These are phyloP conservation scores for Adansonia madagascariensis DNA, from an alignment of 441 rosid species.

Conservation along the genomic window DNA sequence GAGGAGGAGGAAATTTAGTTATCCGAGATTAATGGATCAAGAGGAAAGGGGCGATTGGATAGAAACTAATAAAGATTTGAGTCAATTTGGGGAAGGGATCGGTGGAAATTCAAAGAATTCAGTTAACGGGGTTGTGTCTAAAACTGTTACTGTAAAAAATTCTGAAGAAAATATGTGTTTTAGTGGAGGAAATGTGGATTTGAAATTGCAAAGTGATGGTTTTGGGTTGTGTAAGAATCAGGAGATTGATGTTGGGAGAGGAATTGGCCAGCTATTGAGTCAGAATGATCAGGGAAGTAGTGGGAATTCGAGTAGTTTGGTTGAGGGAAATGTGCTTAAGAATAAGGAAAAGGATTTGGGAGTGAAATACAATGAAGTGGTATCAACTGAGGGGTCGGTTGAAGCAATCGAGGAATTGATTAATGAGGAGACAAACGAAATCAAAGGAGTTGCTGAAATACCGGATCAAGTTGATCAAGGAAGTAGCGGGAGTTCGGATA, in stretches of 20 bases:
- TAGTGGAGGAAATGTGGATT: constrained; percentile 25
- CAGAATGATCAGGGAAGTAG: constrained; percentile 18
- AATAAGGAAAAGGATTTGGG: constrained; percentile 34
- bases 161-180: constrained; percentile 29
- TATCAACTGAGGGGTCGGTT: constrained; percentile 26
- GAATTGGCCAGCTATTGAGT: constrained; percentile 12
- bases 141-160: constrained; percentile 24
- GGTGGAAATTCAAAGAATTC: constrained; percentile 27
- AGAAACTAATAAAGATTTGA: constrained; percentile 29
- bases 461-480: constrained; percentile 38
- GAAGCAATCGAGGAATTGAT: constrained; percentile 24
- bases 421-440: constrained; percentile 14
- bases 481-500: constrained; percentile 31
- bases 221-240: constrained; percentile 31
- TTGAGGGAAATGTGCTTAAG: constrained; percentile 34
- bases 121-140: constrained; percentile 17
- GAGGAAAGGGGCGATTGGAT: constrained; percentile 19
- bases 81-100: constrained; percentile 26
- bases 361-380: constrained; percentile 30
- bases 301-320: constrained; percentile 33
- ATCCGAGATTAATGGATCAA: constrained; percentile 39
- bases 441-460: constrained; percentile 30
- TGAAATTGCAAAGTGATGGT: constrained; percentile 29
- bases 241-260: constrained; percentile 4
- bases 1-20: constrained; percentile 17